A percentile compares a stretch with the other conserved stretches of the same genome.
phyloP scores from a whole-genome alignment of 2,329 filamentous ascomycete species.

The Monosporascus sp. region DNA sequence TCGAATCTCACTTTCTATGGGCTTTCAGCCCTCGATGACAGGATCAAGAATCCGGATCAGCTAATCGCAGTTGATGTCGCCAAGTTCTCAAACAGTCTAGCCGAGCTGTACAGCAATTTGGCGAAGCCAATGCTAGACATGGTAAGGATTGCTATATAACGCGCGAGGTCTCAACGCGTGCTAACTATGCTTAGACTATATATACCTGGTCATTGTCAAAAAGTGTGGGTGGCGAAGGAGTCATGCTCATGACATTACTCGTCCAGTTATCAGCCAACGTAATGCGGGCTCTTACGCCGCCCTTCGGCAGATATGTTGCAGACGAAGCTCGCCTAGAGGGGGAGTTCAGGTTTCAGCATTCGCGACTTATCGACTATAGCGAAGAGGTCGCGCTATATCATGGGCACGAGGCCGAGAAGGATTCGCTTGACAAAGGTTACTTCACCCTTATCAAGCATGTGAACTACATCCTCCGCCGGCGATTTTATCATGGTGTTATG shows the following conservation, averaged over 20 bases:
- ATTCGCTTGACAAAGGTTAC: slow-evolving; percentile 95
- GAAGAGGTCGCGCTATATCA: slow-evolving; percentile 91
- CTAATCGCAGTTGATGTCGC: slow-evolving; percentile 94
- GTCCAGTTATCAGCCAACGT: slow-evolving; percentile 89
- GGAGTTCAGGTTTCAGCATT: slow-evolving; percentile 94
- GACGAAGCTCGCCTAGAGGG: slow-evolving; percentile 93
- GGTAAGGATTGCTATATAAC: slow-evolving; percentile 37
- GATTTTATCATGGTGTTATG: slow-evolving; percentile 98
- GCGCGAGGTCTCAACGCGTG: neutral
- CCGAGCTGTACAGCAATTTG: slow-evolving; percentile 92
- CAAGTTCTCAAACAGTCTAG: slow-evolving; percentile 91
- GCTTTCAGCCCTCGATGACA: slow-evolving; percentile 88
- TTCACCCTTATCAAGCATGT: slow-evolving; percentile 99
- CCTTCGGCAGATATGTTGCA: slow-evolving; percentile 95
- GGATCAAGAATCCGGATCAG: slow-evolving; percentile 98
- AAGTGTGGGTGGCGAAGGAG: slow-evolving; percentile 91
- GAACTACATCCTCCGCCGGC: slow-evolving; percentile 83
- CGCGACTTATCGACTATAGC: slow-evolving; percentile 87
- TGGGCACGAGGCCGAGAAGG: slow-evolving; percentile 90
- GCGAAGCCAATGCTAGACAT: slow-evolving; percentile 94
- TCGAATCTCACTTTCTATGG: slow-evolving; percentile 98
- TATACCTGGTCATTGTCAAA: slow-evolving; percentile 93
- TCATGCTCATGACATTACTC: slow-evolving; percentile 90
- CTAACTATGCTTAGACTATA: slow-evolving; percentile 52
- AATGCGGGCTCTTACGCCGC: slow-evolving; percentile 91